These are phyloP conservation scores for Paramecium bursaria DNA, from an alignment of 73 alveolate genomes.

Conservation along the genomic window DNA sequence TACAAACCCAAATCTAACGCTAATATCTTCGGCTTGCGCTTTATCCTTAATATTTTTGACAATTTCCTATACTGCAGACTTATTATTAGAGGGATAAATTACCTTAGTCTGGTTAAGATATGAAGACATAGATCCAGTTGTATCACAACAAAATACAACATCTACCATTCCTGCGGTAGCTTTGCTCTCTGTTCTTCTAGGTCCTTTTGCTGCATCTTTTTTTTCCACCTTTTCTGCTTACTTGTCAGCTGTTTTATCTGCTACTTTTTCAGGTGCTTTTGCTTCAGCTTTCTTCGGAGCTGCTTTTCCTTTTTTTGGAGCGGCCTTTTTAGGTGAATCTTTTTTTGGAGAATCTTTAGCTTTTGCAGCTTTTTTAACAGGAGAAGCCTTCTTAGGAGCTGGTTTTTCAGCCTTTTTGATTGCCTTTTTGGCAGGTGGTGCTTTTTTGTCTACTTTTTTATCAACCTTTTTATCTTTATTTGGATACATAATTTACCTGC, in stretches of 20 bases:
- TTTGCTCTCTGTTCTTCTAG: constrained; percentile 55
- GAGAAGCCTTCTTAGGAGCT: neutral
- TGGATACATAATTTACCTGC: neutral
- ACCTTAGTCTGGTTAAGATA: constrained; percentile 83
- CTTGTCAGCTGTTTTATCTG: neutral
- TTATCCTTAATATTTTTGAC: constrained; percentile 75
- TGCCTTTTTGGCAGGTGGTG: neutral
- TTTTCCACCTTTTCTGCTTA: neutral
- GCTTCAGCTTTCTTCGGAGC: neutral
- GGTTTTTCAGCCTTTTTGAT: neutral
- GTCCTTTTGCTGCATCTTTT: neutral
- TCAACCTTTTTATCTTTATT: neutral
- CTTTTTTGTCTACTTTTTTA: neutral
- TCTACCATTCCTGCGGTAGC: constrained; percentile 76
- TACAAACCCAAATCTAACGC: constrained; percentile 85
- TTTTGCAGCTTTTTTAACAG: constrained; percentile 13
- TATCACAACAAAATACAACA: constrained; percentile 86
- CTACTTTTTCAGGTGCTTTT: neutral
- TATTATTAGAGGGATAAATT: neutral
- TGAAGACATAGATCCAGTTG: constrained; percentile 86
- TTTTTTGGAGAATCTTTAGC: constrained; percentile 21
- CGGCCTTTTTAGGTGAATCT: constrained; percentile 13
- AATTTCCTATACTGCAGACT: constrained; percentile 71
- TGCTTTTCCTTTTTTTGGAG: constrained; percentile 4
- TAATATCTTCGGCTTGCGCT: constrained; percentile 76